A percentile compares a stretch with the other conserved stretches of the same genome.
Evolutionary conservation across 352 stramenopile genomes (phyloP).

Genomic region (Globisporangium polare): DNA sequence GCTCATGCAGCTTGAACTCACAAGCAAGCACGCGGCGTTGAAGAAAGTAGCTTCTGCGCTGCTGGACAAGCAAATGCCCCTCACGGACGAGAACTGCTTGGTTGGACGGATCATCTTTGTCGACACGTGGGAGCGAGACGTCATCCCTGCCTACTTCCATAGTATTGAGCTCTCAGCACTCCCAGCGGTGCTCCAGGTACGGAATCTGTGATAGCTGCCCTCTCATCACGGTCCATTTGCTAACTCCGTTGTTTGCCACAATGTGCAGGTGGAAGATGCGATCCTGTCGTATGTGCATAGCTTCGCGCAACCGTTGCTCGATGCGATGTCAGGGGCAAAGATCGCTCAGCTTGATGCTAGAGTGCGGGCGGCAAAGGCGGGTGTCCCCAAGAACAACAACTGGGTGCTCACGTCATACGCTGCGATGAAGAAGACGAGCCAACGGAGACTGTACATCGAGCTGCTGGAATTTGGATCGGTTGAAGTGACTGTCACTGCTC

Average conservation of each 20-base stretch:
- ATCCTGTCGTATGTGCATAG: slow-evolving; percentile 42
- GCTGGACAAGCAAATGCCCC: slow-evolving; percentile 40
- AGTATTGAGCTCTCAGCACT: slow-evolving; percentile 54
- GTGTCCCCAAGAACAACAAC: background rate
- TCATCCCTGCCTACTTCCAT: slow-evolving; percentile 64
- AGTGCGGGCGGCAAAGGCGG: background rate
- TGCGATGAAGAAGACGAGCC: slow-evolving; percentile 29
- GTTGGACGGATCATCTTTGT: slow-evolving; percentile 50
- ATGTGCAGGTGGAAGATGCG: slow-evolving; percentile 50
- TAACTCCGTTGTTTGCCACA: background rate
- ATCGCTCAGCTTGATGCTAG: background rate
- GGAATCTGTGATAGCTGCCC: background rate
- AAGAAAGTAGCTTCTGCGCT: slow-evolving; percentile 25
- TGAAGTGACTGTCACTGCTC: slow-evolving; percentile 66
- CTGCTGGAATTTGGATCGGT: slow-evolving; percentile 51
- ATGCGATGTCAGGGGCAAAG: slow-evolving; percentile 20
- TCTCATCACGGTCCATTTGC: background rate
- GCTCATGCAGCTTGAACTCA: slow-evolving; percentile 29
- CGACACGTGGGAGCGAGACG: slow-evolving; percentile 38
- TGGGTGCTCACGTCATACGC: slow-evolving; percentile 15
- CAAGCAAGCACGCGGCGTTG: slow-evolving; percentile 37
- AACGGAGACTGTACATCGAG: slow-evolving; percentile 63
- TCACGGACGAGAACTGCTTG: slow-evolving; percentile 25
- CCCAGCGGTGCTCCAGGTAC: slow-evolving; percentile 67
- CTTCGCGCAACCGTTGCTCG: slow-evolving; percentile 41